These are phyloP conservation scores for Annulohypoxylon stygium DNA, from an alignment of 495 filamentous ascomycete genomes.

Conservation along the genomic window DNA sequence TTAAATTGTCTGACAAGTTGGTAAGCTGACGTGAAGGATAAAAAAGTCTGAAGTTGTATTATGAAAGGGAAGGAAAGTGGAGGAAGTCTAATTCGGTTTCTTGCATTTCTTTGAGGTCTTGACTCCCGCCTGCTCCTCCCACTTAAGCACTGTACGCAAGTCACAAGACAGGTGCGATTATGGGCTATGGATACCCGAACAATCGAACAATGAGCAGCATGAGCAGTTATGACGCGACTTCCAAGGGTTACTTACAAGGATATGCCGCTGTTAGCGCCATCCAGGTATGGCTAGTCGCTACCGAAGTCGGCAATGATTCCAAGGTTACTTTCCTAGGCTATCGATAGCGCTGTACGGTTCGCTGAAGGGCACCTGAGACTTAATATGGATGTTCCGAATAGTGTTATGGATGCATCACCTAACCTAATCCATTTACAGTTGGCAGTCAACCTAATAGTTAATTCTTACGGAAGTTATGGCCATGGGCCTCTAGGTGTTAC, in stretches of 20 bases:
- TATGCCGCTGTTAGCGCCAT: slow-evolving; percentile 32
- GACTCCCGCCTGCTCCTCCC: slow-evolving; percentile 5
- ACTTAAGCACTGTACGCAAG: slow-evolving; percentile 27
- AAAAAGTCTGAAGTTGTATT: neutral
- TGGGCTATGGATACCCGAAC: slow-evolving; percentile 9
- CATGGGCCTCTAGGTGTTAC: neutral
- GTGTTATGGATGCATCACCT: neutral
- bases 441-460: neutral
- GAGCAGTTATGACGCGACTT: slow-evolving; percentile 42
- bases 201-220: slow-evolving; percentile 1
- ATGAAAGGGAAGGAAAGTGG: slow-evolving; percentile 23
- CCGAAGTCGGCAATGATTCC: neutral
- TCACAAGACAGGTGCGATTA: slow-evolving; percentile 36
- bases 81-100: slow-evolving; percentile 18
- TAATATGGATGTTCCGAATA: too few species aligned
- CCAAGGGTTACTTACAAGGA: slow-evolving; percentile 9
- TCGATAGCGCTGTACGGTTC: slow-evolving; percentile 20
- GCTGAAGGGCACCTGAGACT: neutral
- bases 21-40: neutral
- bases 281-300: neutral
- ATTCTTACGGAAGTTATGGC: neutral
- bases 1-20: neutral
- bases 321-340: neutral
- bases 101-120: slow-evolving; percentile 27
- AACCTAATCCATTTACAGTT: neutral